Base-by-base conservation (phyloP, 192 early-diverging fungal genomes). In the Coemansia sp. region DNA sequence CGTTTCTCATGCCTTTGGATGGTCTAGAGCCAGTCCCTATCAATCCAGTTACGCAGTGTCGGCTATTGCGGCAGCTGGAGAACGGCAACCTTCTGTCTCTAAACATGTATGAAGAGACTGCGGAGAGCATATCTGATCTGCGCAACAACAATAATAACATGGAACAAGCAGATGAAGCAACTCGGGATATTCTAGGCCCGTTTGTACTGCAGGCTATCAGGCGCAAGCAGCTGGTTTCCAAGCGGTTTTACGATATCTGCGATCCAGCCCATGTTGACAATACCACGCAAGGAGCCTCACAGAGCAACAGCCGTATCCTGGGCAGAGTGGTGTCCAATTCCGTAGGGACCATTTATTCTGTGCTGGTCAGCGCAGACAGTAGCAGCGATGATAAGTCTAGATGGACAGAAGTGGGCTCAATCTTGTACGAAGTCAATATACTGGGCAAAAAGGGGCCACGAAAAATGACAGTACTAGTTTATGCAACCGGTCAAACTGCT, bases 401-500 rank as follows among this genome's bases (percentile, higher is more conserved):
- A 3, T 45, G 42, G 42, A 8, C 3, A 45, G 42, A 45, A 12
- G 42, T 45, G 42, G 42, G 42, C 42, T 12, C 12, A 16, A 45
- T 45, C 22, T 76, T 89, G 34, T 96, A 96, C 70, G 91, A 96
- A 33, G 89, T 91, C 1, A 93, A 93, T 69, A 87, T 96, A 18
- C 78, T 96, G 31, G 94, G 95, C 20, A 86, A 91, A 61, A 92
- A 92, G 69, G 96, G 95, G 0, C 96, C 95, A 10, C 88, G 95
- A 20, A 94, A 92, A 72, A 96, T 96, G 91, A 91, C 90, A 0
- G 89, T 93, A 4, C 61, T 96, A 28, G 71, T 96, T 57, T 89
- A 57, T 7, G 73, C 82, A 55, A 20, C 25, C 2, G 25, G 38
- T 1, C 18, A 18, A 25, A 16, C 28, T 18, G 22, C 29, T 0